Evolutionary conservation across 345 rosid genomes (phyloP), one percentile per base, ranked within the genome.

Genomic region (Hirschfeldia incana): DNA sequence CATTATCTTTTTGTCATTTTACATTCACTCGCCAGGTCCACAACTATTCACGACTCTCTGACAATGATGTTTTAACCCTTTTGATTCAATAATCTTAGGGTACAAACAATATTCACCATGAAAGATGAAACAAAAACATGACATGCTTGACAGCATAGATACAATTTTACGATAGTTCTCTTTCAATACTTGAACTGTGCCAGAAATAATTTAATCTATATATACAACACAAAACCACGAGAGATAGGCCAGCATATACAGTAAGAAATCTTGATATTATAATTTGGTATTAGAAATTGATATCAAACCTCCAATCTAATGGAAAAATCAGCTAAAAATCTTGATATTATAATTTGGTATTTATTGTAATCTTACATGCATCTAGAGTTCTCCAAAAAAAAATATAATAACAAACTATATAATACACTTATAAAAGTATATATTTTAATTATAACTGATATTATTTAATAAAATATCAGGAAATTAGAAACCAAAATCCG

Each of bases 41-140:
- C 74, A 46, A 69, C 6, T 62, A 46, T 76, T 76, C 63, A 76
- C 63, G 13, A 46, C 39, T 32, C 49, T 21, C 3, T 32, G 69
- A 76, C 36, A 49, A 34, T 4, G 39, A 77, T 68, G 53, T 33
- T 69, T 62, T 8, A 32, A 60, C 69, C 3, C 17, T 33, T 21
- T n/a, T 26, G 34, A 67, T 67, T 33, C 34, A 13, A 13, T 61
- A 4, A 29, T 61, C 9, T 12, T 29, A 12, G 4, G 27, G 46
- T 37, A 9, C 46, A 17, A 10, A 9, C 46, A 17, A 10, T 36
- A 15, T 9, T 65, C n/a, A 65, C 12, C 49, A 65, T 4, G 15
- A 34, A 36, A 16, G 28, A 36, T 34, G 21, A 30, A 63, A 63
- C 42, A 6, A n/a, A 30, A 12, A 30, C 36, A 28, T 9, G 21